These are phyloP conservation scores for Leccinum insolens DNA, from an alignment of 1,284 basidiomycete species.

Conservation along the genomic window DNA sequence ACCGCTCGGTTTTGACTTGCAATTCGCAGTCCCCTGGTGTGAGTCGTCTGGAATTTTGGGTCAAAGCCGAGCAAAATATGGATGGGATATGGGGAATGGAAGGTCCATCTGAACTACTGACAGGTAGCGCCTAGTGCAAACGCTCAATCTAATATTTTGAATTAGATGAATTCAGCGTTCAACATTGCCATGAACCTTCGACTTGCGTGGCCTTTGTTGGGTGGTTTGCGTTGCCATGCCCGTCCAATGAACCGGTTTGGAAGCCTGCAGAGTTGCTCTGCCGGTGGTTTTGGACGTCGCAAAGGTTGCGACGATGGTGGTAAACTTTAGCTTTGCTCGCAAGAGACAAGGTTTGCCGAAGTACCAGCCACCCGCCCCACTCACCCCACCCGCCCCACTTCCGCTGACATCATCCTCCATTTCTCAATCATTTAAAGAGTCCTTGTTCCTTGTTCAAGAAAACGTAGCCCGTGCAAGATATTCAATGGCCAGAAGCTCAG, in stretches of 20 bases:
- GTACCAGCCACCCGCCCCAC: no score
- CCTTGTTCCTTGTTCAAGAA: no score
- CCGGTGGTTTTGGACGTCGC: not conserved
- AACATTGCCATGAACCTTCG: not conserved
- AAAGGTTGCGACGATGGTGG: not conserved
- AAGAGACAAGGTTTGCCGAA: no score
- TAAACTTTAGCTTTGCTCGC: no score
- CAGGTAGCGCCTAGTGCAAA: not conserved
- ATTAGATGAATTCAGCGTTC: constrained; percentile 4
- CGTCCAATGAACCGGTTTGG: constrained; percentile 16
- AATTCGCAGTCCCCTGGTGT: not conserved
- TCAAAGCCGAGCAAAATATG: not conserved
- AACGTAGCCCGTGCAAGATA: no score
- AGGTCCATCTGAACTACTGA: not conserved
- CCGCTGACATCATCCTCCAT: no score
- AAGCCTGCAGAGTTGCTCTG: not conserved
- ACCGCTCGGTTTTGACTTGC: not conserved
- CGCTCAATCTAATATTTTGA: constrained; percentile 1
- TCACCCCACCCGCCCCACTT: no score
- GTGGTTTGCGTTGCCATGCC: not conserved
- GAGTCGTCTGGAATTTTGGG: not conserved
- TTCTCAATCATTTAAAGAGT: no score
- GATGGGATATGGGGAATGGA: not conserved
- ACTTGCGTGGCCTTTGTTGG: not conserved
- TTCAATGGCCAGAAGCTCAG: no score